Base-by-base conservation (phyloP, 345 rosid genomes). In the Lepidium aucheri region DNA sequence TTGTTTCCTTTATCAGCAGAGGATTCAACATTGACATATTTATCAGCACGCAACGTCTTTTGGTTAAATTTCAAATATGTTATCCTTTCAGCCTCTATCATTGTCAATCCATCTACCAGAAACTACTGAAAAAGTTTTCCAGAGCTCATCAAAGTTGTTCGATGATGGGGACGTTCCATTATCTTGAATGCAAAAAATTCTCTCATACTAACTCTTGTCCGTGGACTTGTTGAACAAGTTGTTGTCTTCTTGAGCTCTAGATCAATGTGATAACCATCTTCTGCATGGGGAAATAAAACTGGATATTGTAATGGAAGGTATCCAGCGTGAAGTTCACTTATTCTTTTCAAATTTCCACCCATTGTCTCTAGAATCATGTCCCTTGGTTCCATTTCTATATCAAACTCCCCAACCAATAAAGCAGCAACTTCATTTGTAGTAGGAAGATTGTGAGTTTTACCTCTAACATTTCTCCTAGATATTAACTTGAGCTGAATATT, bases 201-300 rank as follows among this genome's bases (percentile, higher is more conserved):
- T 1, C 35, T 24, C 45, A 58, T 17, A 16, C 46, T 58, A 3
- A 58, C 38, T 10, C 8, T 36, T 0, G 14, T 9, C 4, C 63
- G 3, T 7, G 18, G 46, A 5, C 13, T 12, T 3, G 4, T 1
- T 10, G 34, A 20, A 6, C 3, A 20, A 2, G 47, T n/a, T 40
- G 35, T 1, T 12, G 5, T 11, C 13, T n/a, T 38, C 4, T 22
- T 58, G 0, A 38, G 20, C 1, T 58, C 13, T 1, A 51, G 35
- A 3, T 63, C 58, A 6, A 50, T n/a, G 3, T 63, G 68, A 32
- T 34, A 63, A 0, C 68, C 58, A 47, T 63, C 68, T 33, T 63
- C 68, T 6, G 47, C 36, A 1, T 35, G 22, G 1, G 58, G 45
- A n/a, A 49, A 63, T 3, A 63, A 10, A 13, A 63, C 3, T 0